Evolutionary conservation across 1,284 basidiomycete species (phyloP).

Genomic region (Anthracocystis walkeri): DNA sequence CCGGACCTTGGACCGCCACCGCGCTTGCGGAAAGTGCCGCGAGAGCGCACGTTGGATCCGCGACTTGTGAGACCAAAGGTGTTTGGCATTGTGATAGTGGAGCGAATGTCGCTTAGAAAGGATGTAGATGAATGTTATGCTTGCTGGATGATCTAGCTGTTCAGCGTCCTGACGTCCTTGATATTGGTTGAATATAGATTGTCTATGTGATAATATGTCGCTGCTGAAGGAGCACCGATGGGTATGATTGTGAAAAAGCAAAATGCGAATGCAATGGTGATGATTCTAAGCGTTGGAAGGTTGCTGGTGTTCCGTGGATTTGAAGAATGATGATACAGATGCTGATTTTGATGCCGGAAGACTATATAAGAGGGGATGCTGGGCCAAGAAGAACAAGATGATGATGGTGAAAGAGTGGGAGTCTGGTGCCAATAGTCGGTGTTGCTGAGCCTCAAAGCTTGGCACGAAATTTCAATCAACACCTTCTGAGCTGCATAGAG

Average conservation of each 20-base stretch:
- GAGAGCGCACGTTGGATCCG: constrained; percentile 39
- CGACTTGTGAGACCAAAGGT: constrained; percentile 53
- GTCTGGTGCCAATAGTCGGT: too few species aligned
- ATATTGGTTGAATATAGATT: background rate
- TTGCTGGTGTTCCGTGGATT: background rate
- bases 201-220: background rate
- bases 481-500: too few species aligned
- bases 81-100: constrained; percentile 31
- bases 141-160: background rate
- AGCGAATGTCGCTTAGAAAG: background rate
- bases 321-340: constrained; percentile 1
- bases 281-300: background rate
- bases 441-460: too few species aligned
- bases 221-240: background rate
- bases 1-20: constrained; percentile 44
- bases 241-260: constrained; percentile 2
- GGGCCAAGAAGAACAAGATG: background rate
- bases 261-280: constrained; percentile 11
- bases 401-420: background rate
- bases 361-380: background rate
- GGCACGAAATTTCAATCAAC: too few species aligned
- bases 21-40: constrained; percentile 49
- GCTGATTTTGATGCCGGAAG: background rate
- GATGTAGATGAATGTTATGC: background rate
- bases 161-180: background rate